Evolutionary conservation across 1,284 basidiomycete species (phyloP), one percentile per base, ranked within the genome.

Genomic region (Cerrena zonata): DNA sequence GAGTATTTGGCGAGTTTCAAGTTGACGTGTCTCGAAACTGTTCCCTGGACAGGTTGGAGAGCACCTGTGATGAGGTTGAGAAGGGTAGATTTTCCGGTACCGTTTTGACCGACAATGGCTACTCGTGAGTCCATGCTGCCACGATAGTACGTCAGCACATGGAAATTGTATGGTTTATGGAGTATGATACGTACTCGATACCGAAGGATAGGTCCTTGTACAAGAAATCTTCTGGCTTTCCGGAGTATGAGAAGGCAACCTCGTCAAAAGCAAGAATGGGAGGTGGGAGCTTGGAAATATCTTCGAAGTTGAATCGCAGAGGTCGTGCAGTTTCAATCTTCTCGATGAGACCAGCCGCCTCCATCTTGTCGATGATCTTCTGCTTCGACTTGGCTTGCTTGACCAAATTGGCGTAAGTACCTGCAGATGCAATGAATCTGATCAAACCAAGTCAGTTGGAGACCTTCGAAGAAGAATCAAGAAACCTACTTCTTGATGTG

Each of bases 281-380:
- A 47, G 95, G 95, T 1, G 95, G 95, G 15, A 99, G 82, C 71
- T 90, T 94, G 62, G 82, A 77, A 55, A 98, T 83, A 64, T 96
- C 93, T 70, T 98, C 94, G 67, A 98, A 98, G 79, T 96, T 87
- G 83, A 98, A 99, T 49, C 84, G 79, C 49, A 98, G 74, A 38
- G 82, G 80, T 62, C 80, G 84, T 46, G 81, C 78, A 5, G 69
- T 65, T 65, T 91, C 88, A 51, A 97, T 76, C 70, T 92, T 92
- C 73, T 98, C 92, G 63, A 98, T 79, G 40, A 98, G 78, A 61
- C 95, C 95, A 12, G 94, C 95, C n/a, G 95, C 95, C 78, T 98
- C 95, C 95, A 99, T 98, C 83, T 99, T 99, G 80, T 99, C 95
- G 70, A 99, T 96, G 58, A 96, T 96, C 77, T 99, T 98, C 71